Evolutionary conservation across 352 stramenopile species (phyloP).

Genomic region (Pythium pyrilobum): DNA sequence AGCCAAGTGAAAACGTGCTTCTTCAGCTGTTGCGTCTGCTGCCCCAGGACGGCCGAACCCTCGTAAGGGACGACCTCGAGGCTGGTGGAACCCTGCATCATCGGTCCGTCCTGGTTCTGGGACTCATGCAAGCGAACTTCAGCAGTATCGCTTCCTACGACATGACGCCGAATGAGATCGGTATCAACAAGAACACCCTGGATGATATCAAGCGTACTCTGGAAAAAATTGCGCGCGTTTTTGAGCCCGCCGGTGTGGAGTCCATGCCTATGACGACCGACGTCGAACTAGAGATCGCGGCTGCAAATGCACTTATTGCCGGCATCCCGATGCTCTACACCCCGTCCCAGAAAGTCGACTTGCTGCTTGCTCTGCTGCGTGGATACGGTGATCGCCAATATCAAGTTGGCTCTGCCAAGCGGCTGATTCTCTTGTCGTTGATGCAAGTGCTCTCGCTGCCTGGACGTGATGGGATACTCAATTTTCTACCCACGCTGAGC

Average conservation of each 20-base stretch:
- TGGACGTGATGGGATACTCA: constrained; percentile 60
- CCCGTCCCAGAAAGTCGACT: constrained; percentile 50
- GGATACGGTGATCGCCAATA: constrained; percentile 31
- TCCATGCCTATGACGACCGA: no score
- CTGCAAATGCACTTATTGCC: constrained; percentile 57
- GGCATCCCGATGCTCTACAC: constrained; percentile 65
- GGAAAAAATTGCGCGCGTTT: constrained; percentile 33
- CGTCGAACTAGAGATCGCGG: constrained; percentile 39
- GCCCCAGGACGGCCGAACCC: neutral
- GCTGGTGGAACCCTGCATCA: neutral
- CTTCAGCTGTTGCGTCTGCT: constrained; percentile 46
- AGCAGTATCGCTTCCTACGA: constrained; percentile 57
- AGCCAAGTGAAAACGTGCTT: constrained; percentile 57
- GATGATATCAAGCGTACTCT: constrained; percentile 36
- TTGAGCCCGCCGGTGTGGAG: no score
- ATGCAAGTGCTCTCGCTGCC: constrained; percentile 48
- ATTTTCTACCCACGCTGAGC: constrained; percentile 35
- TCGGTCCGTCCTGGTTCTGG: constrained; percentile 17
- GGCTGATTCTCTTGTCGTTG: constrained; percentile 52
- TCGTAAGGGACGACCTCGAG: neutral
- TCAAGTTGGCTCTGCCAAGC: constrained; percentile 28
- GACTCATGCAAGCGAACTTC: constrained; percentile 63
- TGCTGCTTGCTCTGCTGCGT: constrained; percentile 62
- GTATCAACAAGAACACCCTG: constrained; percentile 30
- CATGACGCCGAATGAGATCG: constrained; percentile 32